Conservation (phyloP, 768 basidiomycete species). For the Tricholoma sp. region DNA sequence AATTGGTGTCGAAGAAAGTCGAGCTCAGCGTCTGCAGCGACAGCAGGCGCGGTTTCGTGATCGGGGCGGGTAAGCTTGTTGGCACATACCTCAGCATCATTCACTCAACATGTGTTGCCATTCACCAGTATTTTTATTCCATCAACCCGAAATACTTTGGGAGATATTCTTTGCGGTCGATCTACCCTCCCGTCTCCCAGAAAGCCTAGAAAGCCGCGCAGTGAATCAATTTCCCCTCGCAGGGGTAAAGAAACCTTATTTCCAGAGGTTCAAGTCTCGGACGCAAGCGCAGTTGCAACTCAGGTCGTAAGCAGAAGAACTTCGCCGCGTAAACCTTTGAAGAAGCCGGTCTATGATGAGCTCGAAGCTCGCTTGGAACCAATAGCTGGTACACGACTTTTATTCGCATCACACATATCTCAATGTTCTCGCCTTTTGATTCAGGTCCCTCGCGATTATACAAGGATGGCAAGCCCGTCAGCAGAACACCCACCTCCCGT, state of each 20-base stretch:
- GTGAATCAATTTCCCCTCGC: slow-evolving; percentile 26
- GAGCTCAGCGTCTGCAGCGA: slow-evolving; percentile 53
- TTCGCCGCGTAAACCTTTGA: slow-evolving; percentile 6
- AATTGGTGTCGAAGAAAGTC: slow-evolving; percentile 48
- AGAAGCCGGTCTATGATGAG: not conserved
- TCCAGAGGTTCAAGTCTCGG: not conserved
- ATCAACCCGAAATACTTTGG: slow-evolving; percentile 15
- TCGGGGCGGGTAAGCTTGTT: slow-evolving; percentile 50
- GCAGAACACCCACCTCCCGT: slow-evolving; percentile 1
- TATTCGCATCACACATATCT: not conserved
- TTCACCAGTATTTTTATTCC: slow-evolving; percentile 17
- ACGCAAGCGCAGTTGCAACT: not conserved
- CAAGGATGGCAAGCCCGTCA: not conserved
- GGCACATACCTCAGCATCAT: not conserved
- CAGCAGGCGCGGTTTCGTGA: slow-evolving; percentile 66
- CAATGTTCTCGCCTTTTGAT: not conserved
- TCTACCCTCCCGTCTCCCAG: slow-evolving; percentile 40
- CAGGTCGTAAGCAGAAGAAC: slow-evolving; percentile 2
- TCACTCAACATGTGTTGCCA: not conserved
- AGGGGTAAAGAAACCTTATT: slow-evolving; percentile 11
- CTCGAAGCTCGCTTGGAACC: not conserved
- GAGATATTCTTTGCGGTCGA: slow-evolving; percentile 17
- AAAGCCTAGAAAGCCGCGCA: slow-evolving; percentile 22
- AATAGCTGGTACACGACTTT: not conserved
- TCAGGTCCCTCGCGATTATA: not conserved